Evolutionary conservation across 164 flowering plant genomes (phyloP), one percentile per base, ranked within the genome.

Genomic region (Stephania cephalantha): DNA sequence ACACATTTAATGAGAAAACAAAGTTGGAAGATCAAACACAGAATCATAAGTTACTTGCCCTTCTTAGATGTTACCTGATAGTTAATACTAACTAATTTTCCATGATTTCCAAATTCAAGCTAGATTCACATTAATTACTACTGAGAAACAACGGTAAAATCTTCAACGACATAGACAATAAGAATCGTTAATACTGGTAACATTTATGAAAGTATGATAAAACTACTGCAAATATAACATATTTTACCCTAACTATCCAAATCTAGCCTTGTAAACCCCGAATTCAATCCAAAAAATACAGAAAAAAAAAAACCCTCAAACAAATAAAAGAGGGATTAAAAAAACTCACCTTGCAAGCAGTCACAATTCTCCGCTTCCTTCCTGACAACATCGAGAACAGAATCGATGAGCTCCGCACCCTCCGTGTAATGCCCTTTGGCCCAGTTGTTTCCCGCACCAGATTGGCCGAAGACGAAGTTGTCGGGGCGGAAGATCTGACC

Each of bases 331-430:
- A 69, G 6, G 3, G n/a, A 69, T 15, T 45, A 5, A 2, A 69
- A 4, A 44, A 44, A 18, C 7, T 15, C 67, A 74, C 76, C 76
- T 46, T 74, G 76, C 46, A 74, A 74, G 71, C 76, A 74, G 50
- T 74, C 76, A 67, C 76, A 74, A 46, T 74, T 74, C 71, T 74
- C 76, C 11, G 76, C 76, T 67, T 74, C 76, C 18, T 73, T 73
- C 52, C 68, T 73, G n/a, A 73, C 74, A 42, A 73, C 68, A 73
- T 73, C 68, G 58, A 73, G 74, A 42, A 73, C 68, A 2, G 74
- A 61, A 73, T 73, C 74, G 20, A 73, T 73, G 63, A 73, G 74
- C 45, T 73, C 74, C 61, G 74, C 74, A 9, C 74, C 74, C 22
- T 73, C 74, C 6, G 68, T 73, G 13, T 73, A 61, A 44, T 73